phyloP scores from a whole-genome alignment of 768 basidiomycete genomes.

The Mycena rosella region DNA sequence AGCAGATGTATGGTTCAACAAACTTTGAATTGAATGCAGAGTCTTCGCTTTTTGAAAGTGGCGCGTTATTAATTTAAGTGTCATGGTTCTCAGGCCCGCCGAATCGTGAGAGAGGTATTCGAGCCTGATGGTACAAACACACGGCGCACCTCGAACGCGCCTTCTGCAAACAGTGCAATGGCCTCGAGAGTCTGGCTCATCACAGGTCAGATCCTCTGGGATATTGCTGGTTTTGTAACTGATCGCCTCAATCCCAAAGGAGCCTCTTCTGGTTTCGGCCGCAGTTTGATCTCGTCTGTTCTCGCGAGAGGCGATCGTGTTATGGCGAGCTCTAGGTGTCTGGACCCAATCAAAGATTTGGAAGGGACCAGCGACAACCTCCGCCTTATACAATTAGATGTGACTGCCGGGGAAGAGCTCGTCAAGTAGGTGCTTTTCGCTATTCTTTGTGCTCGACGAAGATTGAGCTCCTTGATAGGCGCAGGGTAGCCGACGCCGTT shows the following conservation, averaged over 20 bases:
- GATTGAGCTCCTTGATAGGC: constrained; percentile 36
- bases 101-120: no score
- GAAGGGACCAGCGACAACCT: constrained; percentile 52
- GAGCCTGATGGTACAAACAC: no score
- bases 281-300: constrained; percentile 59
- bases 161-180: neutral
- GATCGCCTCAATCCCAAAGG: constrained; percentile 47
- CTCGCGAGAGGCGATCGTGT: constrained; percentile 72
- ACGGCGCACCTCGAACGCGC: no score
- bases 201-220: constrained; percentile 39
- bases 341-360: constrained; percentile 55
- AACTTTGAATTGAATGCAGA: constrained; percentile 13
- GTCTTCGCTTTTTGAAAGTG: no score
- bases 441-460: neutral
- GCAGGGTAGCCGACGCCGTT: constrained; percentile 57
- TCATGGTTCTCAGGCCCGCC: no score
- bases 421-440: constrained; percentile 40
- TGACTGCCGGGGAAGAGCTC: constrained; percentile 57
- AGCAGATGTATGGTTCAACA: constrained; percentile 49
- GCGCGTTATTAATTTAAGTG: no score
- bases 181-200: constrained; percentile 48
- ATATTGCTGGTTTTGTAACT: neutral
- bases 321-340: constrained; percentile 67
- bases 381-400: constrained; percentile 63
- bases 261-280: constrained; percentile 72